Evolutionary conservation across 208 protist genomes (phyloP).

Genomic region (Strigomonas oncopelti): DNA sequence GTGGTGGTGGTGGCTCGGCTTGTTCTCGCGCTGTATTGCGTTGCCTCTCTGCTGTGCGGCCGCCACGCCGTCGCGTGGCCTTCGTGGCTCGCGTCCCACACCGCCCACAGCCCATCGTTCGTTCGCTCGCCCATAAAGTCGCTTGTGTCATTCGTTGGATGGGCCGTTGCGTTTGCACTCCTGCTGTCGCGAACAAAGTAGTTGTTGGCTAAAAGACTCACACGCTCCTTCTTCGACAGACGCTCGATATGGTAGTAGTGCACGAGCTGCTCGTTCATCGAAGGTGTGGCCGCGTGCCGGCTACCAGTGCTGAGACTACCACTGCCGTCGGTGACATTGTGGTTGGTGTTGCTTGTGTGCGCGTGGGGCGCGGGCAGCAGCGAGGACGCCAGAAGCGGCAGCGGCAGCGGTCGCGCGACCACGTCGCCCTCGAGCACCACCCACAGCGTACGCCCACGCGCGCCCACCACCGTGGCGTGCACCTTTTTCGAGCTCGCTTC

Average conservation of each 20-base stretch:
- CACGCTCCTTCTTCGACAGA: not conserved
- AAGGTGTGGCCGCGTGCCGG: too few relatives aligned
- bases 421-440: slow-evolving; percentile 37
- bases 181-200: not conserved
- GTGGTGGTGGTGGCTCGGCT: too few relatives aligned
- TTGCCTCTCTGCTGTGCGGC: not conserved
- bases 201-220: not conserved
- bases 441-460: slow-evolving; percentile 59
- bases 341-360: too few relatives aligned
- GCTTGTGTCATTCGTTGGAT: not conserved
- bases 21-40: not conserved
- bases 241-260: not conserved
- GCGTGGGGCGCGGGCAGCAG: not conserved
- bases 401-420: slow-evolving; percentile 24
- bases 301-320: not conserved
- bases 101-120: not conserved
- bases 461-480: slow-evolving; percentile 43
- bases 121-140: not conserved
- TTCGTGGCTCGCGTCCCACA: not conserved
- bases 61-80: not conserved
- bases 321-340: too few relatives aligned
- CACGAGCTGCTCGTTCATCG: not conserved
- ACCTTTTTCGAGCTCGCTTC: not conserved
- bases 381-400: slow-evolving; percentile 4
- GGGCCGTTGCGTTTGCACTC: not conserved